Evolutionary conservation across 352 stramenopile genomes (phyloP), one percentile per base, ranked within the genome.

Genomic region (Plasmopara halstedii): DNA sequence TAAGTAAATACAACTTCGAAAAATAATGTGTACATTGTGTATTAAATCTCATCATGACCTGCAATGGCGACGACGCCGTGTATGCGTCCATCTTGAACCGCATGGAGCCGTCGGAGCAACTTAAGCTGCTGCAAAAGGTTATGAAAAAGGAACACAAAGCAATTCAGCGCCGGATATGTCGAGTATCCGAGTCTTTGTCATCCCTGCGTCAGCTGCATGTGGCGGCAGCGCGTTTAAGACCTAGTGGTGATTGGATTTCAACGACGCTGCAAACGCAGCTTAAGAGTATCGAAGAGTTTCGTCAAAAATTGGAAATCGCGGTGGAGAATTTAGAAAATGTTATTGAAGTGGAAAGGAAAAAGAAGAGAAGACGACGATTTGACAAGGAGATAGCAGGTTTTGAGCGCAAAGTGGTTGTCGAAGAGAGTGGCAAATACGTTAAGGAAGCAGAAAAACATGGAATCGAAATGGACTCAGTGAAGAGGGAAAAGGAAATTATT

Each of bases 31-130:
- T 10, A 29, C 25, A 10, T 29, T 6, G 25, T 29, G 25, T 37
- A 55, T 49, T 9, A 78, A 46, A 67, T 39, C 11, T 27, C 45
- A 44, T 34, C 31, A 53, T 50, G 47, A 20, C 32, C 7, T 33
- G 9, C n/a, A 31, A 43, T 40, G 33, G 13, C 6, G 36, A 59
- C 14, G 56, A 70, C n/a, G 50, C 44, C 26, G 50, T 59, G 23
- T 75, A 62, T 33, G 64, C 52, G 36, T 58, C 61, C 36, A 69
- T 78, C 22, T 35, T 78, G 43, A 17, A 42, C 34, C 54, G 46
- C 21, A 51, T 66, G 26, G 34, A 64, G 43, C 46, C 20, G 0
- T 38, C 53, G 10, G 54, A 70, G 35, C 47, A 68, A 32, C 43
- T 17, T 4, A 46, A 48, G 10, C 41, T 66, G 42, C 57, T 65